Evolutionary conservation across 805 yeast species (phyloP).

Genomic region (Metschnikowia orientalis): DNA sequence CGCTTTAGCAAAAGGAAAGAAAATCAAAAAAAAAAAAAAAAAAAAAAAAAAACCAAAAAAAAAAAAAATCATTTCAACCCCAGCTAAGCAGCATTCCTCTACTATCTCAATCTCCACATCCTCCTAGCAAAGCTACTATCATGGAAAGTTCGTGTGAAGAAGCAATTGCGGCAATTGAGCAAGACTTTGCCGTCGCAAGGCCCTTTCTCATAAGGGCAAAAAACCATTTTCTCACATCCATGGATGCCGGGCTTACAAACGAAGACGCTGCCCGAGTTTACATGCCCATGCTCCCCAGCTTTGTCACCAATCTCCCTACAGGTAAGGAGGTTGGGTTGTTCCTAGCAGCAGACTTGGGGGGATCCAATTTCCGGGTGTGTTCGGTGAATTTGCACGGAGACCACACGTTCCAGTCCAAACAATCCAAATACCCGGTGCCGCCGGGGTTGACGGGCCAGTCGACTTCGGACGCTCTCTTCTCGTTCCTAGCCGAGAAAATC

Average conservation of each 20-base stretch:
- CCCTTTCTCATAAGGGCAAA: slow-evolving; percentile 46
- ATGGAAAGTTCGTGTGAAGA: no score
- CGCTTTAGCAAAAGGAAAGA: no score
- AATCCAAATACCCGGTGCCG: slow-evolving; percentile 77
- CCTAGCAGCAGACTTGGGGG: slow-evolving; percentile 93
- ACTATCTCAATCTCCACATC: no score
- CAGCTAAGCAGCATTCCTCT: no score
- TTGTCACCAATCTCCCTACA: slow-evolving; percentile 75
- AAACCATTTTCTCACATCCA: slow-evolving; percentile 53
- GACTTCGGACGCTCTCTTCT: slow-evolving; percentile 63
- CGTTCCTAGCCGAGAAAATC: slow-evolving; percentile 70
- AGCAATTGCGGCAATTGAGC: slow-evolving; percentile 34
- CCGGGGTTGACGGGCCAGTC: slow-evolving; percentile 64
- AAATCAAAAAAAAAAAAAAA: no score
- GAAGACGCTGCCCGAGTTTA: slow-evolving; percentile 38
- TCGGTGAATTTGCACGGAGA: slow-evolving; percentile 74
- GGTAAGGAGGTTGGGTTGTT: slow-evolving; percentile 82
- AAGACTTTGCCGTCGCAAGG: slow-evolving; percentile 39
- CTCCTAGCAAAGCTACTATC: no score
- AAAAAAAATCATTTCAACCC: no score
- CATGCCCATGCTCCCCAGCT: slow-evolving; percentile 90
- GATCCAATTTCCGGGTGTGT: slow-evolving; percentile 93
- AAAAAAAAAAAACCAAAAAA: no score
- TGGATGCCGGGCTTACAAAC: slow-evolving; percentile 55
- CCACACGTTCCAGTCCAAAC: slow-evolving; percentile 73